Base-by-base conservation (phyloP, 1,284 basidiomycete species). In the Trametes pubescens region DNA sequence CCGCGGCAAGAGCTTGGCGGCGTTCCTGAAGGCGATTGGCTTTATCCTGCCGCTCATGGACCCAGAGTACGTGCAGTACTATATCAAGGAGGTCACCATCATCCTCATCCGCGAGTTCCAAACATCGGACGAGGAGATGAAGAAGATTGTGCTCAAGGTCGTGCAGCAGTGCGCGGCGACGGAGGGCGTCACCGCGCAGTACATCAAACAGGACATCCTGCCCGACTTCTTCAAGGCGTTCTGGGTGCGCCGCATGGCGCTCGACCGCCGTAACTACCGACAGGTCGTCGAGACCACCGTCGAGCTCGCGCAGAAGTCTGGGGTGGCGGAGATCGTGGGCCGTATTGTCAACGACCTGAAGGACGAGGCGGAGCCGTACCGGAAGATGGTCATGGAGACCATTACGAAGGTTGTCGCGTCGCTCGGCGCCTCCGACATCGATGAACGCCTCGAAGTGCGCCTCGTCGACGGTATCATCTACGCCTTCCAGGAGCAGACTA, bases 301-400 rank as follows among this genome's bases (percentile, higher is more conserved):
- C 58, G 98, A 98, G 79, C 86, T 99, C 14, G 96, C 98, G 4
- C 93, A 98, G 75, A 99, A 99, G 80, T 85, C 95, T 0, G 98
- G 98, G 22, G 96, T 99, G 0, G 87, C 95, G 9, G 97, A 98
- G 79, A 98, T 99, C 60, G 94, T 99, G 18, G 93, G 94, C 1
- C 85, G 96, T 65, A 90, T 99, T 69, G 96, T 98, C 65, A 98
- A 99, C 75, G 96, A 98, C 75, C 83, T 99, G 68, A 99, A 99
- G 82, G 95, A 97, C 72, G 95, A 96, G 76, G 92, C 92, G 1
- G 98, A 99, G 81, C 95, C 96, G 7, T 99, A 97, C 83, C 85
- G 97, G 69, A 99, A 99, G 85, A 99, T 99, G 98, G 96, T 98
- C 47, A 99, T 99, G 97, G 98, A 99, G 81, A 99, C 98, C 0